Conservation (phyloP, 257 asterid species). For the Solanum etuberosum region DNA sequence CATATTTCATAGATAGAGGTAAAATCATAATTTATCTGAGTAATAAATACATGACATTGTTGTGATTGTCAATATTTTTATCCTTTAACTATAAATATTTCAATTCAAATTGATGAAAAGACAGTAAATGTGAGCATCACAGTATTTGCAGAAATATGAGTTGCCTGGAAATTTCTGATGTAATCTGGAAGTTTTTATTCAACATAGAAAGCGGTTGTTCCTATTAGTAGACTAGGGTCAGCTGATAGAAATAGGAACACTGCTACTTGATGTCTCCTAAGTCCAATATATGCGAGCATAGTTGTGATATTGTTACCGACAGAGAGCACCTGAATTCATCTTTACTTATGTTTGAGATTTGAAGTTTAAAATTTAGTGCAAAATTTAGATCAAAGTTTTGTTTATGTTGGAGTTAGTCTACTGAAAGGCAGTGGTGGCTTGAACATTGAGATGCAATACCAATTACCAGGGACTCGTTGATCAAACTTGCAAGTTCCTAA, state of each 20-base stretch:
- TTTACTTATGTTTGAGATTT: neutral
- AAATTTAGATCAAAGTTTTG: neutral
- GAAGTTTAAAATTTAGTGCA: neutral
- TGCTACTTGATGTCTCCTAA: neutral
- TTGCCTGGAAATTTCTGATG: neutral
- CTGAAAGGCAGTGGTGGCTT: neutral
- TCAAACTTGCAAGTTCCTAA: neutral
- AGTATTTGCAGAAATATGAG: neutral
- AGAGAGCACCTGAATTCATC: neutral
- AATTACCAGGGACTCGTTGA: neutral
- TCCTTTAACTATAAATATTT: neutral
- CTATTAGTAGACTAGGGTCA: neutral
- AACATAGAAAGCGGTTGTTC: neutral
- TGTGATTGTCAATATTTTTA: neutral
- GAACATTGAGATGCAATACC: neutral
- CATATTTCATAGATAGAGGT: neutral
- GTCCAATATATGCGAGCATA: neutral
- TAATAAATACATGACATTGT: neutral
- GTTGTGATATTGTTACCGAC: neutral
- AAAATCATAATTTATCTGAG: neutral
- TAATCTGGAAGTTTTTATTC: neutral
- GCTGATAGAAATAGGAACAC: neutral
- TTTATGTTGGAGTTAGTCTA: neutral
- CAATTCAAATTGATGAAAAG: neutral
- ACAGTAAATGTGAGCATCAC: neutral